Evolutionary conservation across 73 alveolate genomes (phyloP), one percentile per base, ranked within the genome.

Genomic region (Uronychia setigera): DNA sequence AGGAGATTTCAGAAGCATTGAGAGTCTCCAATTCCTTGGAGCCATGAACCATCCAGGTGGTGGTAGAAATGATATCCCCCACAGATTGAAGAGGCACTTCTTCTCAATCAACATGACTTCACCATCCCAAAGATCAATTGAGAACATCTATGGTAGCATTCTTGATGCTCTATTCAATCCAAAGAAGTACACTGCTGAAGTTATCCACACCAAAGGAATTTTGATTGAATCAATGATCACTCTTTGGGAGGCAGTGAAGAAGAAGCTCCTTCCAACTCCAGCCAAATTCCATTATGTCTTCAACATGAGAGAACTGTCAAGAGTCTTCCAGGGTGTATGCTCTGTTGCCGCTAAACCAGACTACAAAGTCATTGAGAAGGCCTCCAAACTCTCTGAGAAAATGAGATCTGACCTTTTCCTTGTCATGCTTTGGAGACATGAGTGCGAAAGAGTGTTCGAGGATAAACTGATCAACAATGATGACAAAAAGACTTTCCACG

Each of bases 31-130:
- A 88, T 99, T 92, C 93, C 95, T 99, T 77, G 99, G 99, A 57
- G 99, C 99, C 76, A 99, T 99, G 99, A 94, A 97, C 83, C 99
- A 99, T 89, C 99, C 99, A 19, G 99, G 99, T 89, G 99, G 99
- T 86, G 99, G 99, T 89, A 92, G 99, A 87, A 99, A 99, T 88
- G 99, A 99, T 95, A 99, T 99, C 92, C 99, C 99, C 58, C 94
- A 97, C 94, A 98, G 99, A 91, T 94, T 97, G 78, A 99, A 99
- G 96, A 92, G 99, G 87, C 98, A 98, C 94, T 98, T 98, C 99
- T 97, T 99, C 95, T 86, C 95, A 85, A 96, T 99, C 90, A 99
- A 99, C 97, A 98, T 99, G 99, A 98, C 98, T 74, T 95, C 99
- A 80, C 99, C 99, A 35, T 93, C 98, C 57, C 97, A 93, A 80